Base-by-base conservation (phyloP, 139 green algal species). In the Closterium sp. region DNA sequence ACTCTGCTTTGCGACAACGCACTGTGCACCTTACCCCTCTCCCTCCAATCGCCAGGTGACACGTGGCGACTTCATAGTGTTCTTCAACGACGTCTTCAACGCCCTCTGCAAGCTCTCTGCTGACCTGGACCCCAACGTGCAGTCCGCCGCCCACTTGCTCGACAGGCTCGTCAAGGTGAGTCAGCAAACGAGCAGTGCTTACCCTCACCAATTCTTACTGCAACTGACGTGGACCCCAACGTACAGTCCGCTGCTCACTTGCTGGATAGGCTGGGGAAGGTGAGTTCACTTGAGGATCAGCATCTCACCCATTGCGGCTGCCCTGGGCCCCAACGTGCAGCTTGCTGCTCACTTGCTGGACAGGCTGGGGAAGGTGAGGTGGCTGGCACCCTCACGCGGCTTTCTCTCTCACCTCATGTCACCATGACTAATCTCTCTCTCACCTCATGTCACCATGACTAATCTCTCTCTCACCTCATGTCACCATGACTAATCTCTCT, bases 211-310 rank as follows among this genome's bases (percentile, higher is more conserved):
- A 19, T 84, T 84, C 23, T 19, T 84, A 84, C 76, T 99, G 99
- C 96, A 96, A 95, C 94, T 34, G 97, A 98, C 93, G 28, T 92
- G 10, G 96, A 98, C 85, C 33, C 93, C 16, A 97, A 97, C 90
- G 97, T 99, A 55, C 97, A 98, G 89, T 97, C 97, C 84, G 98
- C 98, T 12, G 96, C 97, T 21, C 94, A 97, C 84, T 97, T 99
- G 90, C 95, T 99, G 64, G 97, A 99, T 94, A 95, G 97, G 32
- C 95, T 99, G 4, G 94, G 99, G 88, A 99, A 99, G 93, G 91
- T 91, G 12, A 28, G 97, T n/a, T n/a, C n/a, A n/a, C n/a, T n/a
- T n/a, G n/a, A n/a, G n/a, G n/a, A n/a, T n/a, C n/a, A n/a, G n/a
- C n/a, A n/a, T n/a, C n/a, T n/a, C n/a, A n/a, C n/a, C n/a, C n/a